Evolutionary conservation across 164 flowering plant species (phyloP).

Genomic region (Santalum album): DNA sequence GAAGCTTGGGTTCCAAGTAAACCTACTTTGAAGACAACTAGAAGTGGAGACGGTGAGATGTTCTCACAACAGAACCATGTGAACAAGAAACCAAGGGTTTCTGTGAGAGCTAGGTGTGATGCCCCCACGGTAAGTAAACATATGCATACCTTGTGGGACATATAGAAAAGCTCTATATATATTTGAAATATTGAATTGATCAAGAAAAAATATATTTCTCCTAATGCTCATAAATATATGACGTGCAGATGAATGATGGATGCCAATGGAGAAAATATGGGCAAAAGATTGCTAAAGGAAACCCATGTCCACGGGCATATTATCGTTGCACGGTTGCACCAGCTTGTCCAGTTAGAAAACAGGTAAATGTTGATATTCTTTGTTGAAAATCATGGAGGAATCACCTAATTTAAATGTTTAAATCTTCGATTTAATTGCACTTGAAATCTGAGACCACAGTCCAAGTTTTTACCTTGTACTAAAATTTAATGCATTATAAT

Average conservation of each 20-base stretch:
- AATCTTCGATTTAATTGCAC: background rate
- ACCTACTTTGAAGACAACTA: constrained; percentile 16
- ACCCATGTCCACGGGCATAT: constrained; percentile 95
- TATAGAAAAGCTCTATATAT: background rate
- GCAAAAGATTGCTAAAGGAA: constrained; percentile 90
- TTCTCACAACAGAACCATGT: constrained; percentile 28
- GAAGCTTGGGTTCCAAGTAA: constrained; percentile 28
- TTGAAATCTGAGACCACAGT: too few relatives aligned
- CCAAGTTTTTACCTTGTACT: background rate
- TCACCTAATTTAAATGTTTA: background rate
- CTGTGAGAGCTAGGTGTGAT: constrained; percentile 61
- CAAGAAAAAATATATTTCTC: background rate
- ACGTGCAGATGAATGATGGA: constrained; percentile 87
- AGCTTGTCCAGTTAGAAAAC: constrained; percentile 87
- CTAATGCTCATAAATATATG: background rate
- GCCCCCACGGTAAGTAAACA: constrained; percentile 48
- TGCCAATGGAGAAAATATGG: constrained; percentile 99
- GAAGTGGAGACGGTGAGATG: constrained; percentile 33
- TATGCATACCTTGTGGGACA: background rate
- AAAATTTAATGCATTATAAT: too few relatives aligned
- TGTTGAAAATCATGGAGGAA: background rate
- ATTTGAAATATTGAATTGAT: background rate
- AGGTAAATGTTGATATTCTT: constrained; percentile 31
- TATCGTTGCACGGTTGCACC: constrained; percentile 91
- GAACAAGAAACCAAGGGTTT: constrained; percentile 57